phyloP scores from a whole-genome alignment of 805 yeast species.

The Metschnikowia peoriensis region DNA sequence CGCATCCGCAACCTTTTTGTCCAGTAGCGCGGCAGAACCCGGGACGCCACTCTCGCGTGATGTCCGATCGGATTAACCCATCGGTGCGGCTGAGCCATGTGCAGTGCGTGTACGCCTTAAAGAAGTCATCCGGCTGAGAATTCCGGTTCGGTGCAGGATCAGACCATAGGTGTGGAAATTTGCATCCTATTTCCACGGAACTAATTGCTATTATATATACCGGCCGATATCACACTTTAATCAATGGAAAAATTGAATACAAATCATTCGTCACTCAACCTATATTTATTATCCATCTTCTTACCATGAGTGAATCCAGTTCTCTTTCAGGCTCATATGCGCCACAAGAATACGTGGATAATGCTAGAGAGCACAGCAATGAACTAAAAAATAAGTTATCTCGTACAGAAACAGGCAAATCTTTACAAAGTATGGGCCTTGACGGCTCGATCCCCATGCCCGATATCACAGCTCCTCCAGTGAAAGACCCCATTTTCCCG shows the following conservation, averaged over 20 bases:
- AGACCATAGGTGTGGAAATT: not conserved
- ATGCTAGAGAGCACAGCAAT: conserved; percentile 1
- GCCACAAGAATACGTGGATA: conserved; percentile 14
- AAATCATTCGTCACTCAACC: no score
- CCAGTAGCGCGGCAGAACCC: conserved; percentile 1
- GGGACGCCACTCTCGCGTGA: not conserved
- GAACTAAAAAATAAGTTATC: conserved; percentile 6
- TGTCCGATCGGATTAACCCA: conserved; percentile 4
- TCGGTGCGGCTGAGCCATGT: not conserved
- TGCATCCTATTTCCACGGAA: conserved; percentile 2
- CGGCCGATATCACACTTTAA: not conserved
- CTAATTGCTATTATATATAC: not conserved
- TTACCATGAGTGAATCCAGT: conserved; percentile 11
- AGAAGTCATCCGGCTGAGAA: not conserved
- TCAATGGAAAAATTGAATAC: no score
- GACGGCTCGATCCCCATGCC: conserved; percentile 51
- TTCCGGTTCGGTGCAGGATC: conserved; percentile 9
- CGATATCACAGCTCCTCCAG: conserved; percentile 46
- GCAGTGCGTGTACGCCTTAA: not conserved
- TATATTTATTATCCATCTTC: not conserved
- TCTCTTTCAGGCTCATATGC: conserved; percentile 10
- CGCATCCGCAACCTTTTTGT: not conserved
- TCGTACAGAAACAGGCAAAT: conserved; percentile 62
- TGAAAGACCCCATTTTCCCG: conserved; percentile 75
- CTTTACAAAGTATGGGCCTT: conserved; percentile 63